phyloP scores from a whole-genome alignment of 768 basidiomycete species.

The Rubroboletus satanas region DNA sequence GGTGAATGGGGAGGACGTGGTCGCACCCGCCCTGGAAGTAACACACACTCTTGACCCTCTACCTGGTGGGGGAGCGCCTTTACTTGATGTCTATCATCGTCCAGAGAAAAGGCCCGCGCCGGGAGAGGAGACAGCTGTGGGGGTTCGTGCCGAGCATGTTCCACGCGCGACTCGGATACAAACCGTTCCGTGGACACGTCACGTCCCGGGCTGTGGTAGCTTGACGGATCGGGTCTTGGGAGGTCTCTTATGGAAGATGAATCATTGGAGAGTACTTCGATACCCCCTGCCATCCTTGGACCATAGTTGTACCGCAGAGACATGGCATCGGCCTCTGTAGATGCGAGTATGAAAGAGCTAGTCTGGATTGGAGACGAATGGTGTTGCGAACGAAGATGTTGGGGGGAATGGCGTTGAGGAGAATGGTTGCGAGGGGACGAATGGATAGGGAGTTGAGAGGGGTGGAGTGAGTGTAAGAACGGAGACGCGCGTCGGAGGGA shows the following conservation, averaged over 20 bases:
- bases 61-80: neutral
- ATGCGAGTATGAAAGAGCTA: neutral
- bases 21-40: constrained; percentile 4
- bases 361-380: constrained; percentile 11
- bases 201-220: constrained; percentile 14
- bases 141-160: constrained; percentile 10
- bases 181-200: constrained; percentile 13
- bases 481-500: constrained; percentile 13
- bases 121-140: constrained; percentile 12
- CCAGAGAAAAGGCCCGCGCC: neutral
- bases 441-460: neutral
- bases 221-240: constrained; percentile 10
- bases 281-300: constrained; percentile 29
- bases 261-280: constrained; percentile 21
- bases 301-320: constrained; percentile 20
- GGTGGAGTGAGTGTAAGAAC: constrained; percentile 11
- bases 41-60: constrained; percentile 4
- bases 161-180: constrained; percentile 7
- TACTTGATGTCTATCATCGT: constrained; percentile 5
- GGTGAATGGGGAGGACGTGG: constrained; percentile 4
- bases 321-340: constrained; percentile 6
- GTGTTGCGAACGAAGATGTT: constrained; percentile 11
- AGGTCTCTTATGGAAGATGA: constrained; percentile 6
- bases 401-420: constrained; percentile 20
- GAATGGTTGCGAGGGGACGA: constrained; percentile 18